Evolutionary conservation across 1,139 yeast genomes (phyloP).

Genomic region (Komagataea norvegica): DNA sequence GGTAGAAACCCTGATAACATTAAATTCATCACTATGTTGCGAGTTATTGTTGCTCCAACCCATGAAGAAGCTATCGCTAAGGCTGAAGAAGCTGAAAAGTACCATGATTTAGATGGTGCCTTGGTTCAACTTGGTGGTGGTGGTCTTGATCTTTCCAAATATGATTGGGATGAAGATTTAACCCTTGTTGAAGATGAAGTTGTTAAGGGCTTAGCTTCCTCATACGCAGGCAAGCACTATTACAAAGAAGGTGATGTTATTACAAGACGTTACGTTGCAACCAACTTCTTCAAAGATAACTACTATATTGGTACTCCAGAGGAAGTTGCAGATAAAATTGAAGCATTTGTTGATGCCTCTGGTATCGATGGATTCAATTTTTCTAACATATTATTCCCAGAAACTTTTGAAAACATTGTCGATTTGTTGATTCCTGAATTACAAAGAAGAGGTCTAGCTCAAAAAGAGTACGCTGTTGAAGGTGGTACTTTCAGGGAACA

Average conservation of each 20-base stretch:
- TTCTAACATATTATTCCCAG: constrained; percentile 31
- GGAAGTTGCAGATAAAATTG: constrained; percentile 25
- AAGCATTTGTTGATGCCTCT: constrained; percentile 32
- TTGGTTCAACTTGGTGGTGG: constrained; percentile 37
- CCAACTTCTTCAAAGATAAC: constrained; percentile 25
- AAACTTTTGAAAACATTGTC: constrained; percentile 32
- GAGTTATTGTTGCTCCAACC: constrained; percentile 35
- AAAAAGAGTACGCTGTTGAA: constrained; percentile 30
- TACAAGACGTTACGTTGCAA: constrained; percentile 28
- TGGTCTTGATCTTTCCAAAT: constrained; percentile 30
- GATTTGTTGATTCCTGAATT: constrained; percentile 33
- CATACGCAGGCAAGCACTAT: constrained; percentile 11
- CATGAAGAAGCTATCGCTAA: constrained; percentile 34
- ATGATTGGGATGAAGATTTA: constrained; percentile 31
- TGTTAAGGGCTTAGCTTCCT: constrained; percentile 13
- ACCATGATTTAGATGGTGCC: constrained; percentile 39
- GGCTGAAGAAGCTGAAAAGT: constrained; percentile 30
- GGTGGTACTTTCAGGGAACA: constrained; percentile 26
- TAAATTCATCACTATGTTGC: constrained; percentile 32
- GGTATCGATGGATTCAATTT: constrained; percentile 35
- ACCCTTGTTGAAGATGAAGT: constrained; percentile 26
- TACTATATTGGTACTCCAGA: constrained; percentile 16
- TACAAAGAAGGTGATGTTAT: constrained; percentile 18
- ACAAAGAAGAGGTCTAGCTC: constrained; percentile 30
- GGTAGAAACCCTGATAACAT: constrained; percentile 34